Base-by-base conservation (phyloP, 2,329 filamentous ascomycete genomes). In the Monilinia vaccinii-corymbosi region DNA sequence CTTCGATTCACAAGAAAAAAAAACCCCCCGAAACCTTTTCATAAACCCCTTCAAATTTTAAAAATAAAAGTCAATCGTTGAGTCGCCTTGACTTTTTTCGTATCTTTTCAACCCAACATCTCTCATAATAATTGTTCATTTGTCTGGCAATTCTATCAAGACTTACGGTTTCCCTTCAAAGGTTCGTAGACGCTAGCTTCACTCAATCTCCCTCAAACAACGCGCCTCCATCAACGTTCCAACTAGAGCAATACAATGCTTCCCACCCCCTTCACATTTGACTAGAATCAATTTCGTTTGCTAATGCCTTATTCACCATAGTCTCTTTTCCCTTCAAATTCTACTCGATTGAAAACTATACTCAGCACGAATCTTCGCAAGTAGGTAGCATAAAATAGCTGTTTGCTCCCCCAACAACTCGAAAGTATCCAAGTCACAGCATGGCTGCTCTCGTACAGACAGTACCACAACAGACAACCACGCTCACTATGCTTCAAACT, bases 361-460 rank as follows among this genome's bases (percentile, higher is more conserved):
- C 53, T 53, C 36, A 45, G 48, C 45, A 49, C 31, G 32, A 63
- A 63, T 63, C 63, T 58, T 64, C 66, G 63, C n/a, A 45, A 32
- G 46, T 65, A 66, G 63, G 53, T 56, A 21, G 51, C 44, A 55
- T 51, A 38, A 61, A 38, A 61, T 61, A 62, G 64, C 65, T 60
- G 51, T 62, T 61, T 65, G 61, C 65, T 64, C 62, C 62, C 62
- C 4, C 68, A 61, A 64, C 66, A 67, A 58, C 52, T 49, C 53
- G 23, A 53, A 59, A 44, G 47, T 42, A 56, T 48, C 49, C 52
- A 56, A 62, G 62, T 60, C 72, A 71, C 79, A 87, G 73, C 74
- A 93, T 94, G 89, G 89, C 89, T 79, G 88, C 89, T 75, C 80
- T 93, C 79, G 87, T 92, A 71, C 89, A 93, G 77, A 84, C 87